Base-by-base conservation (phyloP, 192 early-diverging fungal species). In the Coemansia sp. region DNA sequence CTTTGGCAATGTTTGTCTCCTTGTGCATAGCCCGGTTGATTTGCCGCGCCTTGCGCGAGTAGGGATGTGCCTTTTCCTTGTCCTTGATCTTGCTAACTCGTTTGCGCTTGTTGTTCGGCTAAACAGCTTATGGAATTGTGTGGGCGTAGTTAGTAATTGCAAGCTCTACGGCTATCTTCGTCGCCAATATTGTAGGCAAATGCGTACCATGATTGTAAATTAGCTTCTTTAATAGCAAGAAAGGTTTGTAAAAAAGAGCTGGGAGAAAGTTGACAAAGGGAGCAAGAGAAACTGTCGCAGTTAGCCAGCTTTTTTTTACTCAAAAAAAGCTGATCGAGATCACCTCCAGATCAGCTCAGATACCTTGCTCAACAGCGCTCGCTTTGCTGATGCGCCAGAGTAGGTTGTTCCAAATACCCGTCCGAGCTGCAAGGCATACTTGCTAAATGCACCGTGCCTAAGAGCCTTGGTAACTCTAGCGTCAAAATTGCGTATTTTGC, bases 1-100 rank as follows among this genome's bases (percentile, higher is more conserved):
- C 62, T 36, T 79, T 79, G 24, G 65, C 70, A 16, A 88, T 63
- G 37, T 63, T 57, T 14, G 82, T 74, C 38, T 85, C 86, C 21
- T 85, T 81, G 48, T 84, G 70, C 71, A 87, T 77, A 5, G 87
- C 87, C 46, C 90, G 75, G 21, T 83, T 84, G 65, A 89, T 79
- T 66, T 91, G 90, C 5, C 58, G 73, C 3, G 90, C 90, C 58
- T 91, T 91, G 31, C 90, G 82, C 53, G 90, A 91, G 63, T 87
- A 88, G 11, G 90, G 90, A 59, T 91, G 90, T n/a, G 90, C 88
- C 70, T 84, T 87, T 38, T 88, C 87, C 24, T 70, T 69, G 50
- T 79, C 83, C 73, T 87, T 85, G 65, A 87, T 84, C 42, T 84
- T 84, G 39, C 67, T 70, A 8, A 85, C 56, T 40, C 79, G 74